Evolutionary conservation across 2,329 filamentous ascomycete genomes (phyloP), one percentile per base, ranked within the genome.

Genomic region (Talaromyces sp.): DNA sequence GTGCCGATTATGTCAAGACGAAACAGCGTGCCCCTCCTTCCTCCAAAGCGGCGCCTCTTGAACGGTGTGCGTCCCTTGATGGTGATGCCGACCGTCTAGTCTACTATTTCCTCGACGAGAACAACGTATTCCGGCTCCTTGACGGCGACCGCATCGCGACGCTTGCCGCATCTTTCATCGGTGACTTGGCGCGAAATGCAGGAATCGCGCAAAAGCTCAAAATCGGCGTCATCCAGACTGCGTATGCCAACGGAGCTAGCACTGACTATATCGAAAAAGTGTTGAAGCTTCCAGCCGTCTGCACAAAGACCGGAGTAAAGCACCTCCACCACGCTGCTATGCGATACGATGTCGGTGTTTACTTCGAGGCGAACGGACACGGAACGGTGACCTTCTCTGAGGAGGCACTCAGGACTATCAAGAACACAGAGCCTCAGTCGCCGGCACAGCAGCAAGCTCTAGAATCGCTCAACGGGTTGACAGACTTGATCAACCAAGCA

Each of bases 301-400:
- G 91, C 83, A 98, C 95, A 1, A 88, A 92, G 15, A 99, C 95
- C 0, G 95, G 95, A 67, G 95, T 99, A 64, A 99, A 99, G 82
- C 91, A 97, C 78, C 85, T 99, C 65, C 95, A 99, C 78, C 95
- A 98, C 72, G 95, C 92, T n/a, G 95, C 95, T 44, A 88, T 91
- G 70, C 91, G 93, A 67, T 96, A 96, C 69, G 95, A 99, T 70
- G 88, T 98, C 60, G 95, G 95, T 61, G 92, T 98, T 58, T 99
- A 99, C 81, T 99, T 99, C 71, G 95, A 99, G 80, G 95, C 95
- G 66, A 99, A 99, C 73, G 95, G 95, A 32, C 95, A 99, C 77
- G 95, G 95, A 66, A 99, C 95, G 10, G 90, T 98, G 39, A 88
- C 98, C 59, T 99, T 99, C 82, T 96, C 91, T 0, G 85, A 89